Conservation (phyloP, 208 protist genomes). For the Leishmania martiniquensis region DNA sequence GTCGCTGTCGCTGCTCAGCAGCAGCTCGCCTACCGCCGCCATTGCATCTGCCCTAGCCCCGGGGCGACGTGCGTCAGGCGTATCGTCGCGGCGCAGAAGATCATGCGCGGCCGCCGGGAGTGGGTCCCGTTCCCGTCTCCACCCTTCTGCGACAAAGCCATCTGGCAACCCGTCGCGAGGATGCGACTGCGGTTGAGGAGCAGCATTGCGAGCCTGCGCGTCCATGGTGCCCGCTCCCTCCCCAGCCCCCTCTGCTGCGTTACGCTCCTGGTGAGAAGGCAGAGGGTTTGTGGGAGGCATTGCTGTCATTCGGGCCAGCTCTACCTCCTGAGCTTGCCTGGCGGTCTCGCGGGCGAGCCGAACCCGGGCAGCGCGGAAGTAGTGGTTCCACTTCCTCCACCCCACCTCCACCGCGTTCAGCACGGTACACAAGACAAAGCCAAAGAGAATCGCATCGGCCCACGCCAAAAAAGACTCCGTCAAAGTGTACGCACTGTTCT, state of each 20-base stretch:
- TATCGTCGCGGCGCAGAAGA: not conserved
- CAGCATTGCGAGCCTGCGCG: not conserved
- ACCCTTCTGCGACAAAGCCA: not conserved
- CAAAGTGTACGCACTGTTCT: not conserved
- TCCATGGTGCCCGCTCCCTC: not conserved
- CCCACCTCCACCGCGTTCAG: constrained; percentile 12
- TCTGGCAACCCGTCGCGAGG: not conserved
- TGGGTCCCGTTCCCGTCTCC: constrained; percentile 14
- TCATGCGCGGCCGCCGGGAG: not conserved
- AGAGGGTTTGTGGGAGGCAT: not conserved
- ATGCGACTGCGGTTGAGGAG: not conserved
- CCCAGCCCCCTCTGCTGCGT: not conserved
- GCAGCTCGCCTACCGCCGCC: not conserved
- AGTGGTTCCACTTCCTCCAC: constrained; percentile 28
- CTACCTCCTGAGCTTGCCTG: not conserved
- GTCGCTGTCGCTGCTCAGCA: not conserved
- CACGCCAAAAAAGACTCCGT: constrained; percentile 13
- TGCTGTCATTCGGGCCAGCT: not conserved
- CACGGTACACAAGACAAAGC: constrained; percentile 22
- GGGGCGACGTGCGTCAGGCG: not conserved
- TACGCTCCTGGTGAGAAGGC: not conserved
- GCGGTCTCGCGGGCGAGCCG: constrained; percentile 10
- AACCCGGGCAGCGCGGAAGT: constrained; percentile 13
- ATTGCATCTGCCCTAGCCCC: not conserved
- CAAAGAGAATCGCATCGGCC: constrained; percentile 25